Evolutionary conservation across 1,284 basidiomycete genomes (phyloP), one percentile per base, ranked within the genome.

Genomic region (Irpex sp.): DNA sequence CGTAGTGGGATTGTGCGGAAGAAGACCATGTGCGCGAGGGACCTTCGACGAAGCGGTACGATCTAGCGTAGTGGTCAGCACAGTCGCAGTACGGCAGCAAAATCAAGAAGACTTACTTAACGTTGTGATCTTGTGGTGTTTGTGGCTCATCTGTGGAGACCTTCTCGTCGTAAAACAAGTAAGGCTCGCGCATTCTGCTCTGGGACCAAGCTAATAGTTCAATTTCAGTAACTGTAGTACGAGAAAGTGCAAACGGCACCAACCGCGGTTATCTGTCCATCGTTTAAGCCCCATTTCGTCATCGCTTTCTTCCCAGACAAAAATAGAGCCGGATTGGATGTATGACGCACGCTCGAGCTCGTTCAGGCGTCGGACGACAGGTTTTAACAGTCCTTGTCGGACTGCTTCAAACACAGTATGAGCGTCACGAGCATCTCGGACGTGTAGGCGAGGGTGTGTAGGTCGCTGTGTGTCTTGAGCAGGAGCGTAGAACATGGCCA

Each of bases 141-240:
- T 69, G 74, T 48, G 74, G 70, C 58, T 76, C 77, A 65, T 84
- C 82, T 61, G 78, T 78, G 40, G 80, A 79, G 60, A 83, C 70
- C 68, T 83, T 85, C 70, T 87, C 85, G 69, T 88, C 86, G 71
- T 88, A 87, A 73, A 87, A 87, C 44, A 88, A 77, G 72, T 87
- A 88, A 3, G 86, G 86, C 83, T 65, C 64, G 40, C 64, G 51
- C 64, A 65, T 65, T 44, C 64, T 62, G 38, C 64, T 65, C 49
- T 65, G 64, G 4, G 64, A 65, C 64, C 64, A 65, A 11, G 64
- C 64, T 65, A 55, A 15, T 31, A 7, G 13, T 37, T 26, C 65
- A 44, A 60, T 62, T 61, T 56, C 40, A 48, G 59, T 54, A 54
- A 44, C 60, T 44, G 40, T 34, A 54, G 62, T 36, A 57, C 60